These are phyloP conservation scores for Paracamarosporium sp. DNA, from an alignment of 2,329 filamentous ascomycete genomes.

Conservation along the genomic window DNA sequence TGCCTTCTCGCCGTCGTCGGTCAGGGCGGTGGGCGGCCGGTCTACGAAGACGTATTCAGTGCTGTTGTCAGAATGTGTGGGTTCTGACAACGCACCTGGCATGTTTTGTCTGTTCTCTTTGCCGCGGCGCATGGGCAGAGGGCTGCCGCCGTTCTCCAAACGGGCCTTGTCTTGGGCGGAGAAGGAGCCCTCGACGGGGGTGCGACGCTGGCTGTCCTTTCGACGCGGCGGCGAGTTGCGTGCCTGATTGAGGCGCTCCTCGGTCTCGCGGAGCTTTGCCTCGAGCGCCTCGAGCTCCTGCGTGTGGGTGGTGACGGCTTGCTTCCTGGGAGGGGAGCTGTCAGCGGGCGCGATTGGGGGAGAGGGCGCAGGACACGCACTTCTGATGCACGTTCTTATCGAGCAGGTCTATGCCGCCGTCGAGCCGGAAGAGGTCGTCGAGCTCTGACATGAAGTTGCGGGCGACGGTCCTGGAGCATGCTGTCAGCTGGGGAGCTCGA, in stretches of 20 bases:
- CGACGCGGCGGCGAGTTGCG: conserved; percentile 39
- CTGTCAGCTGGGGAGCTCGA: conserved; percentile 24
- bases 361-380: conserved; percentile 59
- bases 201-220: conserved; percentile 38
- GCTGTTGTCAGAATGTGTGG: conserved; percentile 39
- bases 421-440: conserved; percentile 88
- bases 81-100: conserved; percentile 41
- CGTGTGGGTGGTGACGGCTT: conserved; percentile 74
- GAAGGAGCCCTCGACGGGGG: conserved; percentile 29
- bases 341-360: conserved; percentile 18
- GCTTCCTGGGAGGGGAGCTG: conserved; percentile 66
- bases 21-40: conserved; percentile 32
- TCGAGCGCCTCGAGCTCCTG: conserved; percentile 87
- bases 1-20: conserved; percentile 13
- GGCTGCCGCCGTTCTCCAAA: conserved; percentile 28
- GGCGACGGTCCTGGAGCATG: conserved; percentile 75
- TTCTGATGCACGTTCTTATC: conserved; percentile 80
- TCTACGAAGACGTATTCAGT: conserved; percentile 47
- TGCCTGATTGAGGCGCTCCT: conserved; percentile 68
- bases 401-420: conserved; percentile 76
- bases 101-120: conserved; percentile 25
- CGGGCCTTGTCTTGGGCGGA: conserved; percentile 34
- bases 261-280: conserved; percentile 81
- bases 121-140: conserved; percentile 21
- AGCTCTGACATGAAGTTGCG: conserved; percentile 85